Evolutionary conservation across 2,329 filamentous ascomycete genomes (phyloP).

Genomic region (Tolypocladium guangdongense): DNA sequence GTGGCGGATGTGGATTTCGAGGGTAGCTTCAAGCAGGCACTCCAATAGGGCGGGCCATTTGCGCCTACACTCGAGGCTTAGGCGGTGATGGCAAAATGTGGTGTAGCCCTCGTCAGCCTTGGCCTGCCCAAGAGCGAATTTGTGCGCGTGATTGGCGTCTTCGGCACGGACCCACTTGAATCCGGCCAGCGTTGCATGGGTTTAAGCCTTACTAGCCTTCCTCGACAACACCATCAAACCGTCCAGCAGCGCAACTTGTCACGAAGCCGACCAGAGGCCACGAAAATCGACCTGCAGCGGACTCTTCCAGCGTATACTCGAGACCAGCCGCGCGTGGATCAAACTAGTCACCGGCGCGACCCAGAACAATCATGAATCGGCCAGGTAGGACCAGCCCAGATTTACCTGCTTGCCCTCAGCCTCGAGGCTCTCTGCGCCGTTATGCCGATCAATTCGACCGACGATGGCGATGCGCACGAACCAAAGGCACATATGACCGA

Average conservation of each 20-base stretch:
- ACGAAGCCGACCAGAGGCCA: not conserved
- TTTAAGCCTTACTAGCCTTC: slow-evolving; percentile 14
- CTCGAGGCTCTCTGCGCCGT: slow-evolving; percentile 2
- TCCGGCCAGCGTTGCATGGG: slow-evolving; percentile 18
- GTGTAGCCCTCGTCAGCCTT: too few species aligned
- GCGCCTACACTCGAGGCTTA: too few species aligned
- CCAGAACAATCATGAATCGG: slow-evolving; percentile 42
- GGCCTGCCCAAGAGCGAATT: not conserved
- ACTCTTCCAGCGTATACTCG: not conserved
- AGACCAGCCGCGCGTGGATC: not conserved
- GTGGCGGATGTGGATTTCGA: slow-evolving; percentile 41
- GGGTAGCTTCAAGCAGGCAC: slow-evolving; percentile 25
- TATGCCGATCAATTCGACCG: not conserved
- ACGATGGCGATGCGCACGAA: not conserved
- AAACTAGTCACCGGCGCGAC: not conserved
- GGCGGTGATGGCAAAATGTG: not conserved
- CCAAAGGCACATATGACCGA: too few species aligned
- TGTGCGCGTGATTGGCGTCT: slow-evolving; percentile 16
- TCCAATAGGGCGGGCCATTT: slow-evolving; percentile 9
- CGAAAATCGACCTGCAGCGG: not conserved
- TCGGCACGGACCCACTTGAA: slow-evolving; percentile 30
- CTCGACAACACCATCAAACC: slow-evolving; percentile 10
- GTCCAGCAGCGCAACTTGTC: slow-evolving; percentile 1
- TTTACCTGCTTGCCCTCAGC: slow-evolving; percentile 12
- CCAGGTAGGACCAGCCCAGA: slow-evolving; percentile 39